phyloP scores from a whole-genome alignment of 352 stramenopile genomes.

The Globisporangium cylindrosporum region DNA sequence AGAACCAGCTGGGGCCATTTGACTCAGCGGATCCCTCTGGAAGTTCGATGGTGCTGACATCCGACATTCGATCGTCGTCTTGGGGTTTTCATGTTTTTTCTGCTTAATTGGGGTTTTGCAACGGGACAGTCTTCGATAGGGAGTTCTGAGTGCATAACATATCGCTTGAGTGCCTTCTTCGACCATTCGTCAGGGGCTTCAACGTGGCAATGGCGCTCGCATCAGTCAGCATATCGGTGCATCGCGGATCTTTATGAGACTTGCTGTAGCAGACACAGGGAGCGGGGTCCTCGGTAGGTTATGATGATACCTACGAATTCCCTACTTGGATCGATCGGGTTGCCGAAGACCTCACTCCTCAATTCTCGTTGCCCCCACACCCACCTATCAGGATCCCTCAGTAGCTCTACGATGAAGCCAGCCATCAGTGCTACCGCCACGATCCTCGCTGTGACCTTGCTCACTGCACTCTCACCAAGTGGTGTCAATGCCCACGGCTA shows the following conservation, averaged over 20 bases:
- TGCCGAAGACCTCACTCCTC: not conserved
- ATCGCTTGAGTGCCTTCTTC: not conserved
- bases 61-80: too few relatives aligned
- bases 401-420: not conserved
- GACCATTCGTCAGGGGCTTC: not conserved
- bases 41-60: too few relatives aligned
- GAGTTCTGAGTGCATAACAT: not conserved
- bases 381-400: not conserved
- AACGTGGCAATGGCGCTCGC: not conserved
- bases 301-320: not conserved
- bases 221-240: not conserved
- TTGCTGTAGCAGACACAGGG: not conserved
- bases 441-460: not conserved
- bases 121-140: not conserved
- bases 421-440: not conserved
- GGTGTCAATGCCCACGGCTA: slow-evolving; percentile 41
- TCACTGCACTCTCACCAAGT: not conserved
- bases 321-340: not conserved
- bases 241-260: not conserved
- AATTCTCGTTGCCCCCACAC: not conserved
- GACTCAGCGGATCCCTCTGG: not conserved
- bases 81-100: too few relatives aligned
- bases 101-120: not conserved
- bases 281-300: not conserved
- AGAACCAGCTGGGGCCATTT: not conserved